Conservation (phyloP, 2,329 filamentous ascomycete species). For the Amauroascus verrucosus region DNA sequence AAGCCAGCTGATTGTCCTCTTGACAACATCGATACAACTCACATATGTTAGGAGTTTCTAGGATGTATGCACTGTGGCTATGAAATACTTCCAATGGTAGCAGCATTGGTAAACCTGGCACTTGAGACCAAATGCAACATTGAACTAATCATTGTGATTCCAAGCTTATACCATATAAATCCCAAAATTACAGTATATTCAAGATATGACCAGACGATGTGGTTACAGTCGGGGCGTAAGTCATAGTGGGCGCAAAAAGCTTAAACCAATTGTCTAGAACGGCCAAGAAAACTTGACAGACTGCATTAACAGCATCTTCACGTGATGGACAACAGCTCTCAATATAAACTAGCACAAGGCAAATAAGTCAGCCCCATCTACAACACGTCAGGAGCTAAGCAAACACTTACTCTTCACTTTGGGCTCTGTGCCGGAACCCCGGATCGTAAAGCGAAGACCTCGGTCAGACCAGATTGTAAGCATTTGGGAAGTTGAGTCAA, state of each 20-base stretch:
- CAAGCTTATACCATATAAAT: background rate
- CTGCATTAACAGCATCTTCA: conserved; percentile 28
- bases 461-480: conserved; percentile 50
- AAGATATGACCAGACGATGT: conserved; percentile 32
- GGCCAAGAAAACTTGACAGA: conserved; percentile 30
- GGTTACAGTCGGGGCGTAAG: conserved; percentile 25
- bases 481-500: conserved; percentile 52
- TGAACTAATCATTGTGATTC: background rate
- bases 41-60: background rate
- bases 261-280: conserved; percentile 33
- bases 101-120: background rate
- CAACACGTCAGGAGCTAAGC: background rate
- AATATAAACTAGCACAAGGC: conserved; percentile 30
- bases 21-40: background rate
- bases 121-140: background rate
- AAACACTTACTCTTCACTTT: conserved; percentile 49
- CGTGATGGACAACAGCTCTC: conserved; percentile 32
- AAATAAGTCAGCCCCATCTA: background rate
- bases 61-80: background rate
- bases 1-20: background rate
- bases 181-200: conserved; percentile 8
- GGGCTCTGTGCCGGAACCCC: conserved; percentile 55
- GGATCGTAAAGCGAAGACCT: conserved; percentile 47
- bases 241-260: conserved; percentile 32
- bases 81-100: background rate